A percentile compares a stretch with the other conserved stretches of the same genome.
phyloP scores from a whole-genome alignment of 768 basidiomycete species.

The Steccherinum ochraceum region DNA sequence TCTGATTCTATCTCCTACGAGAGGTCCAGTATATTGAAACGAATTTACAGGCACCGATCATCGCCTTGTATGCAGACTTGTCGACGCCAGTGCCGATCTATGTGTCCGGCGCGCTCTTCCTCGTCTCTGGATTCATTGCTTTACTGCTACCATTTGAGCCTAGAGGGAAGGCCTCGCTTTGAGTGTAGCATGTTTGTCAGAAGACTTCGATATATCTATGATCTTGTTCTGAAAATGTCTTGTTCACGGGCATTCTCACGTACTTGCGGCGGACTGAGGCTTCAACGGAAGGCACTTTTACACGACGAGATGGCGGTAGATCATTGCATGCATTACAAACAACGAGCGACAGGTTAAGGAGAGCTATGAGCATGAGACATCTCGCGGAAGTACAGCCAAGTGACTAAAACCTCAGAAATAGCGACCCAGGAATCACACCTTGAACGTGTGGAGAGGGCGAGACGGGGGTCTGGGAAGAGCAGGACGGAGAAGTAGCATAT shows the following conservation, averaged over 20 bases:
- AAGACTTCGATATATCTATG: too few species aligned
- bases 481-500: neutral
- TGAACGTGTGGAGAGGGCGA: neutral
- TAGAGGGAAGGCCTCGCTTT: conserved; percentile 48
- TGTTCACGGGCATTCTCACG: too few species aligned
- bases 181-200: too few species aligned
- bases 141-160: conserved; percentile 52
- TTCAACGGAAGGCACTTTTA: too few species aligned
- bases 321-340: too few species aligned
- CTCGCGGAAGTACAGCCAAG: too few species aligned
- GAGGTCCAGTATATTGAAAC: neutral
- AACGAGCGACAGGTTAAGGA: too few species aligned
- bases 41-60: conserved; percentile 36
- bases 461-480: neutral
- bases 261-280: too few species aligned
- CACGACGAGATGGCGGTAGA: too few species aligned
- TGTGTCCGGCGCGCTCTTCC: conserved; percentile 46
- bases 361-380: too few species aligned
- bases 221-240: too few species aligned
- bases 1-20: neutral
- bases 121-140: conserved; percentile 41
- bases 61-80: conserved; percentile 44
- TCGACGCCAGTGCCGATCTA: conserved; percentile 48
- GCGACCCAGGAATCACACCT: neutral
- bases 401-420: too few species aligned